These are phyloP conservation scores for Pistacia atlantica DNA, from an alignment of 345 rosid species.

Conservation along the genomic window DNA sequence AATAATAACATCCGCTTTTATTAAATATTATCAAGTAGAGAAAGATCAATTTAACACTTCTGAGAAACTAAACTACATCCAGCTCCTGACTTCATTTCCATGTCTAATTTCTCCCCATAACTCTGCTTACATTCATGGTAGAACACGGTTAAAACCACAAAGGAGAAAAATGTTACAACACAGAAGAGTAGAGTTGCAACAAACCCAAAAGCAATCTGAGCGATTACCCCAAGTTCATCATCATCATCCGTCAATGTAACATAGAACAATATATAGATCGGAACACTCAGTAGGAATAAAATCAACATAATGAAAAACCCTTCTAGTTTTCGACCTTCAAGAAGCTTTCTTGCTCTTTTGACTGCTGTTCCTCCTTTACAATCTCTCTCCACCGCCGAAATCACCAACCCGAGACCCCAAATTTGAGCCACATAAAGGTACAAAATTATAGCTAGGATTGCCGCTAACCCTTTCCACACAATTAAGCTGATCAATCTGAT, in stretches of 20 bases:
- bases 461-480: neutral
- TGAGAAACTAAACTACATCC: neutral
- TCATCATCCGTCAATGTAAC: constrained; percentile 17
- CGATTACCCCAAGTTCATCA: constrained; percentile 3
- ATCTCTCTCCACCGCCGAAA: constrained; percentile 12
- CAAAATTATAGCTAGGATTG: constrained; percentile 1
- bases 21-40: too few species aligned
- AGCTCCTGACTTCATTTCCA: neutral
- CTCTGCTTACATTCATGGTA: constrained; percentile 17
- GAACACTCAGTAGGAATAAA: constrained; percentile 3
- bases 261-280: constrained; percentile 18
- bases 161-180: constrained; percentile 6
- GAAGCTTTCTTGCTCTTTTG: constrained; percentile 4
- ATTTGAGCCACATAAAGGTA: constrained; percentile 11
- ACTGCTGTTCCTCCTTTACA: neutral
- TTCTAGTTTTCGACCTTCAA: constrained; percentile 7
- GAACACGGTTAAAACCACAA: constrained; percentile 18
- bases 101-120: neutral
- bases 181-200: constrained; percentile 10
- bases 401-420: constrained; percentile 14
- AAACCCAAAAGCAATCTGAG: constrained; percentile 20
- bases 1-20: too few species aligned
- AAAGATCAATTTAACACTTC: too few species aligned
- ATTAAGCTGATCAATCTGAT: neutral
- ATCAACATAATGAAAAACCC: constrained; percentile 20